Conservation (phyloP, 495 filamentous ascomycete species). For the Geopyxis carbonaria region DNA sequence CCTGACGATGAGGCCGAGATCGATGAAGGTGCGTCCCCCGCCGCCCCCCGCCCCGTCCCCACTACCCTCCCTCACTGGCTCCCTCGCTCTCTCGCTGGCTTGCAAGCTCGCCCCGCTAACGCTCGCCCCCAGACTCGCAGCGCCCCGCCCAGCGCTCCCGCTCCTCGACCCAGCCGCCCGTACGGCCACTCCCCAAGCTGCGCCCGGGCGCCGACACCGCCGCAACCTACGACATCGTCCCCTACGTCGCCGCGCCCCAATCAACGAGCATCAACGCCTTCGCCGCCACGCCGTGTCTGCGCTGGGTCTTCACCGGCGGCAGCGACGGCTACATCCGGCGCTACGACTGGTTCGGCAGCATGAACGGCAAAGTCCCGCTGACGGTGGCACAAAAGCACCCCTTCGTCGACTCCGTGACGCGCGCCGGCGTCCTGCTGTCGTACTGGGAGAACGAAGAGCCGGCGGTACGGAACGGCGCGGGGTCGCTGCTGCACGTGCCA, state of each 20-base stretch:
- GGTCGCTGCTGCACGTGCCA: conserved; percentile 11
- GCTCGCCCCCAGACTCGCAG: conserved; percentile 29
- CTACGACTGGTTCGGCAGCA: conserved; percentile 87
- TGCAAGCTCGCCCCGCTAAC: conserved; percentile 31
- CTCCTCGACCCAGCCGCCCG: conserved; percentile 26
- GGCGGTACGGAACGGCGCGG: conserved; percentile 6
- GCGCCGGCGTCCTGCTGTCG: conserved; percentile 69
- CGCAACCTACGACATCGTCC: conserved; percentile 83
- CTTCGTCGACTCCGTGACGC: conserved; percentile 92
- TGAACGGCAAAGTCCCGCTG: conserved; percentile 82
- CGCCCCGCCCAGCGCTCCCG: conserved; percentile 16
- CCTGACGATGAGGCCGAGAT: conserved; percentile 25
- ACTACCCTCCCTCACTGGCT: not conserved
- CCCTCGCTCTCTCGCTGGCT: no score
- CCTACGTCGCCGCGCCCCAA: conserved; percentile 90
- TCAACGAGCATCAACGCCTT: conserved; percentile 90
- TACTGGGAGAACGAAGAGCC: conserved; percentile 85
- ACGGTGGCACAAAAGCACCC: conserved; percentile 94
- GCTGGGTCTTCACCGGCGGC: conserved; percentile 87
- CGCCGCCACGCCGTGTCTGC: conserved; percentile 80
- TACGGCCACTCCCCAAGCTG: conserved; percentile 43
- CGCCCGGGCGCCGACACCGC: conserved; percentile 70
- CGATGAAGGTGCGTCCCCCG: conserved; percentile 45
- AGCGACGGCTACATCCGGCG: conserved; percentile 89
- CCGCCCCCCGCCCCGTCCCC: conserved; percentile 10